Conservation (phyloP, 495 filamentous ascomycete species). For the Xylaria sp. region DNA sequence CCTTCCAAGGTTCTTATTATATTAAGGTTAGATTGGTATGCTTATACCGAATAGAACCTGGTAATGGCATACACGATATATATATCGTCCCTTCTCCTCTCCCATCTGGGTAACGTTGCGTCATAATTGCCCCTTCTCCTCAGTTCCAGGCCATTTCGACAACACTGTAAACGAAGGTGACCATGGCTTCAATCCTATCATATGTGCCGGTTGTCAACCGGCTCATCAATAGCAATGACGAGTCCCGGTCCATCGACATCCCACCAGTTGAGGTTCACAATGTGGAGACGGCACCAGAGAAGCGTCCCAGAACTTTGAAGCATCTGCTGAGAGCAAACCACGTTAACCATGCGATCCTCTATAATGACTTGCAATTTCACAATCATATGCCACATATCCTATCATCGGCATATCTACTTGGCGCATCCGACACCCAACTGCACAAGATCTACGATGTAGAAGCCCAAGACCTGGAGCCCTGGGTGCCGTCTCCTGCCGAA, state of each 20-base stretch:
- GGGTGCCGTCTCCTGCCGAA: conserved; percentile 84
- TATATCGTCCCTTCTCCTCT: neutral
- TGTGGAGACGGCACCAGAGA: conserved; percentile 79
- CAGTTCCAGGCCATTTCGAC: conserved; percentile 18
- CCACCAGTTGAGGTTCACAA: conserved; percentile 74
- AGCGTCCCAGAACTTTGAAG: conserved; percentile 81
- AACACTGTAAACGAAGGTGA: conserved; percentile 26
- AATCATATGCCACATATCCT: conserved; percentile 90
- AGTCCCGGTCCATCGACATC: conserved; percentile 62
- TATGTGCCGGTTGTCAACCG: conserved; percentile 56
- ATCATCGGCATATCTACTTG: conserved; percentile 82
- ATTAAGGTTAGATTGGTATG: too few relatives aligned
- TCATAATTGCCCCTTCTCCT: conserved; percentile 27
- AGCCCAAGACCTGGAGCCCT: conserved; percentile 73
- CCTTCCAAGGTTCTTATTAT: neutral
- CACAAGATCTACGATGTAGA: conserved; percentile 81
- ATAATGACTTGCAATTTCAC: conserved; percentile 77
- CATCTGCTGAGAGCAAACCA: conserved; percentile 92
- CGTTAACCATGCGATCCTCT: conserved; percentile 84
- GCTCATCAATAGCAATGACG: conserved; percentile 41
- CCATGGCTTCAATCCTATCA: conserved; percentile 55
- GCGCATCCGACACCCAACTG: conserved; percentile 73
- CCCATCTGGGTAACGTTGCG: conserved; percentile 3
- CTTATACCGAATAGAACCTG: neutral
- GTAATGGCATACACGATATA: neutral